Percentiles rank a stretch among this genome's conserved stretches.
Conservation (phyloP, 1,284 basidiomycete species). For the Microbotryomycetes sp. region DNA sequence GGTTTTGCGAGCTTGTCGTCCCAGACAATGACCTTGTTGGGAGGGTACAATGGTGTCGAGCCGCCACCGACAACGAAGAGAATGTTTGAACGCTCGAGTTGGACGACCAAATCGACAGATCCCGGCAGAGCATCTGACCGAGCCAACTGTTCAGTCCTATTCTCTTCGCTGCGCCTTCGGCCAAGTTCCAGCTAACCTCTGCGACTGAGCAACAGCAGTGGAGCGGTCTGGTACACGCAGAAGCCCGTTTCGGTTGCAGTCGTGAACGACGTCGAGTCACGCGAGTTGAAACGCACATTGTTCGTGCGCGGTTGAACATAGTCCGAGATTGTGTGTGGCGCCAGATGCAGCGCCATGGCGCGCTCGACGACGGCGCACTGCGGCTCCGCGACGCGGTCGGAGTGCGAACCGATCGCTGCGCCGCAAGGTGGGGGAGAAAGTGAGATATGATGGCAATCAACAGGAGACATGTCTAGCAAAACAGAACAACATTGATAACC, state of each 20-base stretch:
- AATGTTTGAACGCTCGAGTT: conserved; percentile 73
- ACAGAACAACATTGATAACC: background rate
- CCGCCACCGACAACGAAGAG: conserved; percentile 86
- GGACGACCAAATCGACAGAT: conserved; percentile 59
- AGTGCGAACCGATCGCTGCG: background rate
- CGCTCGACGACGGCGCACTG: background rate
- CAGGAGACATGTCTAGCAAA: too few species aligned
- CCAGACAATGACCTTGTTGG: conserved; percentile 89
- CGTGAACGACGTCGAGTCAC: conserved; percentile 66
- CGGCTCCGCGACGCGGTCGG: too few species aligned
- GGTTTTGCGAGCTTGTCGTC: conserved; percentile 67
- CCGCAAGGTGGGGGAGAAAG: background rate
- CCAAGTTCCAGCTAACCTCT: conserved; percentile 52
- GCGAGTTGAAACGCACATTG: conserved; percentile 67
- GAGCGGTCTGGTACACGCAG: conserved; percentile 72
- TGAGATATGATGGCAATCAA: background rate
- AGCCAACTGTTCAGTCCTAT: background rate
- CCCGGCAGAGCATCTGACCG: conserved; percentile 17
- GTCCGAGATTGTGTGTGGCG: conserved; percentile 73
- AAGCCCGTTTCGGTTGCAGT: conserved; percentile 75
- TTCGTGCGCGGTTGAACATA: conserved; percentile 67
- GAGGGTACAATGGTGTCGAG: conserved; percentile 79
- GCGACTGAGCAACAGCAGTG: conserved; percentile 67
- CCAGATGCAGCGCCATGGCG: conserved; percentile 60
- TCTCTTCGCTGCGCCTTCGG: background rate